These are phyloP conservation scores for Russula lepida DNA, from an alignment of 768 basidiomycete genomes.

Conservation along the genomic window DNA sequence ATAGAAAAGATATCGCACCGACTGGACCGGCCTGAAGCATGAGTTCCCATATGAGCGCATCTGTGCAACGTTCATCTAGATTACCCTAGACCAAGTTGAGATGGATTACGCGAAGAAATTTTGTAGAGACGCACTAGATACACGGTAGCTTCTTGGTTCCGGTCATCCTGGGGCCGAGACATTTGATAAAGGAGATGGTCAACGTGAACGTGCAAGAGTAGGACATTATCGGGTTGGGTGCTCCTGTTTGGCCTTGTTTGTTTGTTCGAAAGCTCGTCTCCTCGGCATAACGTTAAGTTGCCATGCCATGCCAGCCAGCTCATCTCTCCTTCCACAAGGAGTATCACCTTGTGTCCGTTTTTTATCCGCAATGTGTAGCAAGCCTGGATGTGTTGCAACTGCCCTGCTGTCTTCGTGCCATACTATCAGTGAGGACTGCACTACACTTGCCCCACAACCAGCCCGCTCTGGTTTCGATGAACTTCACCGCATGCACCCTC, in stretches of 20 bases:
- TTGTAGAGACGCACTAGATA: slow-evolving; percentile 37
- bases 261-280: not conserved
- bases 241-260: not conserved
- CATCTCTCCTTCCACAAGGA: no score
- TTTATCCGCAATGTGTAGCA: no score
- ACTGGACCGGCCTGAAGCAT: slow-evolving; percentile 99
- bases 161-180: slow-evolving; percentile 44
- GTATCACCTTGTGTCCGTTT: no score
- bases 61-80: slow-evolving; percentile 88
- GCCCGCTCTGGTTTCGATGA: no score
- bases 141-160: slow-evolving; percentile 55
- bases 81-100: slow-evolving; percentile 60
- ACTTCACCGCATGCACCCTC: no score
- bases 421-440: no score
- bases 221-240: not conserved
- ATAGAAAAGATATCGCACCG: slow-evolving; percentile 45
- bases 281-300: no score
- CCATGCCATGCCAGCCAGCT: no score
- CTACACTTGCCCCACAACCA: no score
- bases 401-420: no score
- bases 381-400: no score
- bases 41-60: slow-evolving; percentile 94
- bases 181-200: slow-evolving; percentile 19
- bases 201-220: not conserved
- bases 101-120: not conserved